These are phyloP conservation scores for Kalanchoe fedtschenkoi DNA, from an alignment of 164 flowering plant species.

Conservation along the genomic window DNA sequence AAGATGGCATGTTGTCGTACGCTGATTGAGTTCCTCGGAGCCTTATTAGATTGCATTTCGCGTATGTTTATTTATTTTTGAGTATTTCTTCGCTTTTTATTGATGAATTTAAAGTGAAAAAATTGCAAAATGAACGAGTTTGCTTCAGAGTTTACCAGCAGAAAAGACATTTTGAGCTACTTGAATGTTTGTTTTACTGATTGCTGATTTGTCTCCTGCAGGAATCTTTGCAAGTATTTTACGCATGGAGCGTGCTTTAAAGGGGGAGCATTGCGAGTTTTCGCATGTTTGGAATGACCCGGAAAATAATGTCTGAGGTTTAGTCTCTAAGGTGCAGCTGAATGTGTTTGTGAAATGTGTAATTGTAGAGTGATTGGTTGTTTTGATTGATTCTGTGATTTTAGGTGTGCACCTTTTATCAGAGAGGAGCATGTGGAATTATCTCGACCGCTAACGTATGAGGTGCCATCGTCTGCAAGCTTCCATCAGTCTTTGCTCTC, in stretches of 20 bases:
- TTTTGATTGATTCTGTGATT: constrained; percentile 1
- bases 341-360: background rate
- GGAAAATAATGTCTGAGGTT: constrained; percentile 2
- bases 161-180: background rate
- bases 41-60: background rate
- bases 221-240: constrained; percentile 7
- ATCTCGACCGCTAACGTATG: constrained; percentile 27
- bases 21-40: background rate
- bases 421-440: constrained; percentile 84
- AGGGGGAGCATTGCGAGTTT: constrained; percentile 7
- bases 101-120: no score
- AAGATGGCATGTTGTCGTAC: background rate
- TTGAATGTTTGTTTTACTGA: background rate
- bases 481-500: constrained; percentile 18
- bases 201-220: background rate
- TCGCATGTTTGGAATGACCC: constrained; percentile 7
- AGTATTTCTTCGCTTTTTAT: no score
- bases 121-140: background rate
- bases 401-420: constrained; percentile 91
- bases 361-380: background rate
- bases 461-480: constrained; percentile 40
- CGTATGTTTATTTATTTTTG: background rate
- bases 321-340: background rate
- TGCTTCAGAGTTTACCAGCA: background rate
- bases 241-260: constrained; percentile 8